Base-by-base conservation (phyloP, 2,329 filamentous ascomycete species). In the Fusarium oligoseptatum region DNA sequence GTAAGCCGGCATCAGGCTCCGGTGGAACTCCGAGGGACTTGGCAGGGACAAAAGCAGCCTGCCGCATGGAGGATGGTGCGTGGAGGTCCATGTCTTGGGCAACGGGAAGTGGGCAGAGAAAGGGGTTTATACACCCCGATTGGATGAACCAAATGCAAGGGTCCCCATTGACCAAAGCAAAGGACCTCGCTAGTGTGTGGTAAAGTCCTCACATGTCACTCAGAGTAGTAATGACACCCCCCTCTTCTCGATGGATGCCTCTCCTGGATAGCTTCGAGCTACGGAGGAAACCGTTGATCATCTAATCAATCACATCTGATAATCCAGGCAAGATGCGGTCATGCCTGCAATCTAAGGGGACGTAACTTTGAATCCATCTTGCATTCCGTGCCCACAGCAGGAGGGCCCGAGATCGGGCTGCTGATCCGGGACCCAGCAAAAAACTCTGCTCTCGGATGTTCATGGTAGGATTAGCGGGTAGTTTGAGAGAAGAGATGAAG, bases 271-370 rank as follows among this genome's bases (percentile, higher is more conserved):
- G 29, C 32, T 64, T 74, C 71, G 56, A 71, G 48, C 68, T 74
- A 74, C 72, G 72, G 72, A 75, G 61, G 64, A 66, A 62, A 72
- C 72, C 68, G 68, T 72, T 69, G 68, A 20, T 32, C 60, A 76
- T 76, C 74, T 76, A 76, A 76, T 76, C 74, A 76, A 76, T 76
- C 74, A 75, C 74, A 76, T 76, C 74, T 73, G 72, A 76, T 76
- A 76, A 75, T 29, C 32, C 17, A 50, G 9, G 20, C 0, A 24
- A 34, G 6, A 56, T 27, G 37, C 66, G 57, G 57, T 73, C 66
- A 73, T 73, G 64, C 41, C 11, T 56, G 41, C 32, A 24, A 58
- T 70, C 37, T 43, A 39, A 41, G 37, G 22, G 24, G 29, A 29
- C 61, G 8, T 22, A 45, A 71, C 22, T 41, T 29, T 60, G 52